Percentiles rank a stretch among this genome's conserved stretches.
Evolutionary conservation across 306 rosid genomes (phyloP).

Genomic region (Gastrolobium bilobum): DNA sequence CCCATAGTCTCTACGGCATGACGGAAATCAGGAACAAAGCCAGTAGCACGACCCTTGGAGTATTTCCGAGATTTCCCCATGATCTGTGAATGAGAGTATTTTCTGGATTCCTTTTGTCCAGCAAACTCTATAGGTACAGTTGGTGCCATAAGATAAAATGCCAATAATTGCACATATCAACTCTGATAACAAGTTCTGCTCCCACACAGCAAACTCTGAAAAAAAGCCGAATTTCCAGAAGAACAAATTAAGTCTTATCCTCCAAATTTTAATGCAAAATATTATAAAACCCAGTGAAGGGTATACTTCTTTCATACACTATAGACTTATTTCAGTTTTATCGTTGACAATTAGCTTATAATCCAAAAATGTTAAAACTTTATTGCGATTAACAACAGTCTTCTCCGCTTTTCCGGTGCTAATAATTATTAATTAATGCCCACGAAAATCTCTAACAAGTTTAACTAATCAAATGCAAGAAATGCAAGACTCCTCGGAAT

Average conservation of each 20-base stretch:
- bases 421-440: not conserved
- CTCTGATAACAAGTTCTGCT: conserved; percentile 48
- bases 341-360: not conserved
- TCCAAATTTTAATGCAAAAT: conserved; percentile 51
- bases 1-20: conserved; percentile 91
- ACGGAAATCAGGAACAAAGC: conserved; percentile 86
- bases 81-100: conserved; percentile 63
- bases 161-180: conserved; percentile 82
- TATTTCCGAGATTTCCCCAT: conserved; percentile 96
- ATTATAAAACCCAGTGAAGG: conserved; percentile 50
- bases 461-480: conserved; percentile 37
- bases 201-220: conserved; percentile 42
- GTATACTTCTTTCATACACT: conserved; percentile 51
- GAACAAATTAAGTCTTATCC: conserved; percentile 49
- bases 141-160: conserved; percentile 86
- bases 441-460: not conserved
- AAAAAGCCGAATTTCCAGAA: conserved; percentile 40
- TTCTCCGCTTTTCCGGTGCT: conserved; percentile 20
- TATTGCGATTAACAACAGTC: not conserved
- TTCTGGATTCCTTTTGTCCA: conserved; percentile 81
- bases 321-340: conserved; percentile 28
- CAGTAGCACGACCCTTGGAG: conserved; percentile 79
- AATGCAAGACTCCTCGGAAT: conserved; percentile 36
- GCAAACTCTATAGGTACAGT: conserved; percentile 87
- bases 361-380: conserved; percentile 42